phyloP scores from a whole-genome alignment of 1,284 basidiomycete genomes.

The Hemileia vastatrix region DNA sequence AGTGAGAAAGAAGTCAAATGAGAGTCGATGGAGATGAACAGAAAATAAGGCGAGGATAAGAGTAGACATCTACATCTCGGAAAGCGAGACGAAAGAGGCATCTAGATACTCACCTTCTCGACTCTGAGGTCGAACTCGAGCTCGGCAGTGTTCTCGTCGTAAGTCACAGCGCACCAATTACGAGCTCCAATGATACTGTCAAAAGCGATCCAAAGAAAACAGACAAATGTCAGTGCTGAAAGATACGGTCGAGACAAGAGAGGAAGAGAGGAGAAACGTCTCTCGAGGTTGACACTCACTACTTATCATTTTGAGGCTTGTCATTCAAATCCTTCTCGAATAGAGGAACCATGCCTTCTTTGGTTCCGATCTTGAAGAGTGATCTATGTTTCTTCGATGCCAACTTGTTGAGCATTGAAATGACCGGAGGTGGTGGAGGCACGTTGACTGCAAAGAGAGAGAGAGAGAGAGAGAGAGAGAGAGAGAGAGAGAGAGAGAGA shows the following conservation, averaged over 20 bases:
- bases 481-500: too few species aligned
- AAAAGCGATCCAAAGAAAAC: too few species aligned
- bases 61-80: too few species aligned
- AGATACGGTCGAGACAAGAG: too few species aligned
- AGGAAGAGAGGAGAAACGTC: too few species aligned
- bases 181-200: constrained; percentile 78
- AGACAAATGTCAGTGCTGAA: too few species aligned
- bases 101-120: too few species aligned
- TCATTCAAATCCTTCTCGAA: constrained; percentile 72
- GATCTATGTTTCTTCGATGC: constrained; percentile 71
- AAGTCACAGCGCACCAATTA: constrained; percentile 73
- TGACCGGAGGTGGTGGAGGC: constrained; percentile 64
- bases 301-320: constrained; percentile 54
- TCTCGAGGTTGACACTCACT: constrained; percentile 33
- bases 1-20: too few species aligned
- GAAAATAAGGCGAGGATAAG: too few species aligned
- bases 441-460: constrained; percentile 31
- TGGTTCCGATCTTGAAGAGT: constrained; percentile 21
- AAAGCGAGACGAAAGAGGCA: too few species aligned
- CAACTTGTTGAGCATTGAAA: constrained; percentile 68
- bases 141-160: constrained; percentile 55
- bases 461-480: too few species aligned
- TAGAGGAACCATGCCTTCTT: constrained; percentile 53
- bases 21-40: too few species aligned
- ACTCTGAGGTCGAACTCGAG: constrained; percentile 75